Conservation (phyloP, 2,329 filamentous ascomycete species). For the Hymenoscyphus linearis region DNA sequence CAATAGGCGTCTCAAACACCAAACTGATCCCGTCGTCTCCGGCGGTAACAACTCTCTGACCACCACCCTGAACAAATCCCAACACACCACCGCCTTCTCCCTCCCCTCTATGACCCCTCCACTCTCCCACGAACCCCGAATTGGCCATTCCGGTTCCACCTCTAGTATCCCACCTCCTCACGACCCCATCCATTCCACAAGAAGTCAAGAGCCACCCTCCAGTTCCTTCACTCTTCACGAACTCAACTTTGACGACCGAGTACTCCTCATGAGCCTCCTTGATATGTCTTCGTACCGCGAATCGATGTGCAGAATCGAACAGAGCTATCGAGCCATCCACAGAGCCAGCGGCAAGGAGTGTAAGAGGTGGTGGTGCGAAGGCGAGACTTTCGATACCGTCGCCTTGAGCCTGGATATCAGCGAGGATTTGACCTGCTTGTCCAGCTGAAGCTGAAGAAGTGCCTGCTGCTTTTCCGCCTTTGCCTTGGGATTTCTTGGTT, state of each 20-base stretch:
- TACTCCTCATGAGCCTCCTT: conserved; percentile 79
- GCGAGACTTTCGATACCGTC: conserved; percentile 75
- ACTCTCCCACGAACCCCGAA: conserved; percentile 74
- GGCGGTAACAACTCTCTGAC: conserved; percentile 75
- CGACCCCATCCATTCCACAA: conserved; percentile 86
- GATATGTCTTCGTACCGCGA: conserved; percentile 80
- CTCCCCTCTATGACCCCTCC: conserved; percentile 81
- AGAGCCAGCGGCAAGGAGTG: conserved; percentile 58
- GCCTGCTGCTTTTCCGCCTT: conserved; percentile 36
- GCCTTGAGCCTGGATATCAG: conserved; percentile 72
- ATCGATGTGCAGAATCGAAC: conserved; percentile 81
- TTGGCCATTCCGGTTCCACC: conserved; percentile 62
- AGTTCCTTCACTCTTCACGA: conserved; percentile 51
- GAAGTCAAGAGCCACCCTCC: conserved; percentile 71
- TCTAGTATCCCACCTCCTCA: conserved; percentile 79
- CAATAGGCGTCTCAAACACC: conserved; percentile 52
- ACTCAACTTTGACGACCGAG: conserved; percentile 89
- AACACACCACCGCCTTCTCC: conserved; percentile 85
- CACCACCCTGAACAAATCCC: conserved; percentile 81
- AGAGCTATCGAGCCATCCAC: conserved; percentile 76
- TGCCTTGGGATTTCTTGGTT: conserved; percentile 24
- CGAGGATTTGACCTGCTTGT: conserved; percentile 69
- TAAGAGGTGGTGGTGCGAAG: conserved; percentile 50
- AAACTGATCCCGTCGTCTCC: conserved; percentile 76
- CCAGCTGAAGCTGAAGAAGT: conserved; percentile 36